Percentiles rank a stretch among this genome's conserved stretches.
phyloP scores from a whole-genome alignment of 495 filamentous ascomycete genomes.

The Trichoderma reesei region DNA sequence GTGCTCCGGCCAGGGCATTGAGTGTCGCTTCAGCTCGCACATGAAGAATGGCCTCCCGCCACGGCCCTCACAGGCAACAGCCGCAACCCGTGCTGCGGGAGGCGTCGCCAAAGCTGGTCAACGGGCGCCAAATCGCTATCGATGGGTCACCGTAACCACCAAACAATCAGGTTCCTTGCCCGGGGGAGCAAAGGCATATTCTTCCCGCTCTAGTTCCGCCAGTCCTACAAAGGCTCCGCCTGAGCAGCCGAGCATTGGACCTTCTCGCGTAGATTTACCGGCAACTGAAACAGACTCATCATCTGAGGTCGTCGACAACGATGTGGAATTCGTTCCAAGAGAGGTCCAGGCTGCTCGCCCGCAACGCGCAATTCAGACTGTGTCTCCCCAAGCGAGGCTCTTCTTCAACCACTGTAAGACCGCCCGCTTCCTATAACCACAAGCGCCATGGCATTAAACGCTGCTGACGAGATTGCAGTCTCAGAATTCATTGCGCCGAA shows the following conservation, averaged over 20 bases:
- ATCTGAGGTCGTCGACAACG: neutral
- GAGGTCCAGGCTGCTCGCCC: neutral
- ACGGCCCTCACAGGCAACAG: neutral
- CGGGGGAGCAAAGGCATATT: neutral
- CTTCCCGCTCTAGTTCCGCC: neutral
- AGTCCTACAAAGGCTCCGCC: neutral
- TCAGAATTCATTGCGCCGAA: neutral
- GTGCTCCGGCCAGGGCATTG: neutral
- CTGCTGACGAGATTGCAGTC: neutral
- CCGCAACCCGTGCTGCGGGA: neutral
- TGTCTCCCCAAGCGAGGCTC: neutral
- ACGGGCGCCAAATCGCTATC: neutral
- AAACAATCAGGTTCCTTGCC: neutral
- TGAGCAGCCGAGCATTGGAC: neutral
- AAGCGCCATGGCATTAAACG: neutral
- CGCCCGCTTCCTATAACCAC: neutral
- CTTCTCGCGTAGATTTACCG: neutral
- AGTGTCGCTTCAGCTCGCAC: conserved; percentile 2
- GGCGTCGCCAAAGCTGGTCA: neutral
- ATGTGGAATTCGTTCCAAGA: neutral
- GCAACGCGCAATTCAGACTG: neutral
- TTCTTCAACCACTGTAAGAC: conserved; percentile 1
- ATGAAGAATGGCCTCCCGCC: neutral
- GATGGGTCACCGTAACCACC: neutral
- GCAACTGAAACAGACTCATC: neutral